These are phyloP conservation scores for Dothideomycetidae sp. DNA, from an alignment of 2,329 filamentous ascomycete genomes.

Conservation along the genomic window DNA sequence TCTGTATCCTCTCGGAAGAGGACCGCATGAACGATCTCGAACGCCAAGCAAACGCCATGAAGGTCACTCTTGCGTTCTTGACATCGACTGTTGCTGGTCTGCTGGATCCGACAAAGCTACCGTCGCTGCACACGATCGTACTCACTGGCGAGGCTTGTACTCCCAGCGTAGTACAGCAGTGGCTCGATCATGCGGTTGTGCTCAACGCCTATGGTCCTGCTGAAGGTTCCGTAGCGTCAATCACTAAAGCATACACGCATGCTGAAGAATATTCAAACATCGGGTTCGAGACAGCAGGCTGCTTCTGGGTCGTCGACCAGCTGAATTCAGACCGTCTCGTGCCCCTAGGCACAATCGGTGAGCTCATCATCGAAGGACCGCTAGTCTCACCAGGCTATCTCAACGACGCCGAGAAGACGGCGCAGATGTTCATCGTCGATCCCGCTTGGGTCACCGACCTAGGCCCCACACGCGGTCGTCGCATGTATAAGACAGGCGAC, in stretches of 20 bases:
- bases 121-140: not conserved
- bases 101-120: not conserved
- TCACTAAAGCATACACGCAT: conserved; percentile 16
- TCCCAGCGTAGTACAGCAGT: not conserved
- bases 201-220: conserved; percentile 1
- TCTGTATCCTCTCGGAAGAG: conserved; percentile 2
- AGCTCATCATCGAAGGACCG: conserved; percentile 32
- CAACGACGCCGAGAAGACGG: conserved; percentile 17
- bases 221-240: conserved; percentile 14
- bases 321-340: conserved; percentile 16
- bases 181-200: not conserved
- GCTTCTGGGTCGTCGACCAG: conserved; percentile 19
- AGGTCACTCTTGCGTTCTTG: not conserved
- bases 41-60: not conserved
- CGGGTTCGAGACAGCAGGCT: conserved; percentile 18
- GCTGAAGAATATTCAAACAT: conserved; percentile 1
- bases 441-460: conserved; percentile 13
- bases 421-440: conserved; percentile 20
- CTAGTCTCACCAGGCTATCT: conserved; percentile 32
- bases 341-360: conserved; percentile 32
- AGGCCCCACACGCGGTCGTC: not conserved
- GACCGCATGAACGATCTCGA: not conserved
- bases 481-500: conserved; percentile 22
- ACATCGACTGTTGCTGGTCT: not conserved
- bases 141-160: conserved; percentile 1